These are phyloP conservation scores for Agrostemma githago DNA, from an alignment of 148 eudicot genomes.

Conservation along the genomic window DNA sequence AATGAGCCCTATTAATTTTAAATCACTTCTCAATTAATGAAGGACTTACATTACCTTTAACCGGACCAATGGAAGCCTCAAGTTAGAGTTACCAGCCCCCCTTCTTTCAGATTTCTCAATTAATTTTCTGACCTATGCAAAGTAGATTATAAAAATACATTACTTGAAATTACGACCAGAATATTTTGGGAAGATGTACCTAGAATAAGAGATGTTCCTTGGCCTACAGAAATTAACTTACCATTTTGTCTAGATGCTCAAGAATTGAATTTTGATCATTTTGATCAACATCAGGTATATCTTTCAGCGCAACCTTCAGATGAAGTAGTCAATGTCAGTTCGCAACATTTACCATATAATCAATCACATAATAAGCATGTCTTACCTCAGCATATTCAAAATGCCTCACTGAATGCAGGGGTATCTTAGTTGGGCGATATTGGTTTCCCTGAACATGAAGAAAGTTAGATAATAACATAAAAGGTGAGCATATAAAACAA, in stretches of 20 bases:
- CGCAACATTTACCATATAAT: conserved; percentile 11
- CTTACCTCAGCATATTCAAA: conserved; percentile 93
- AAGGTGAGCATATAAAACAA: background rate
- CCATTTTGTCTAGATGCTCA: conserved; percentile 91
- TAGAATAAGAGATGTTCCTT: conserved; percentile 3
- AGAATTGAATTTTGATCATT: conserved; percentile 90
- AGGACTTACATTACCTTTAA: conserved; percentile 49
- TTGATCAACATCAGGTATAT: conserved; percentile 76
- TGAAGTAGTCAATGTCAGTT: conserved; percentile 14
- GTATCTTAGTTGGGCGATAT: conserved; percentile 97
- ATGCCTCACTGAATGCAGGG: conserved; percentile 85
- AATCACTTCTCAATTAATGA: background rate
- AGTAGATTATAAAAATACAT: conserved; percentile 8
- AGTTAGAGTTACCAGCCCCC: conserved; percentile 40
- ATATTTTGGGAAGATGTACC: background rate
- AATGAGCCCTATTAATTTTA: background rate
- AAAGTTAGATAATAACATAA: conserved; percentile 1
- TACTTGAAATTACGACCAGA: background rate
- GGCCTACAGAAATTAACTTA: conserved; percentile 24
- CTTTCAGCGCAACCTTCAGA: conserved; percentile 75
- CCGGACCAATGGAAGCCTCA: conserved; percentile 89
- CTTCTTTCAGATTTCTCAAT: conserved; percentile 66
- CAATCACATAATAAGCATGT: conserved; percentile 11
- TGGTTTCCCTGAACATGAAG: conserved; percentile 77
- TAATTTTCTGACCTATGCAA: conserved; percentile 65